These are phyloP conservation scores for Tausonia pullulans DNA, from an alignment of 1,284 basidiomycete genomes.

Conservation along the genomic window DNA sequence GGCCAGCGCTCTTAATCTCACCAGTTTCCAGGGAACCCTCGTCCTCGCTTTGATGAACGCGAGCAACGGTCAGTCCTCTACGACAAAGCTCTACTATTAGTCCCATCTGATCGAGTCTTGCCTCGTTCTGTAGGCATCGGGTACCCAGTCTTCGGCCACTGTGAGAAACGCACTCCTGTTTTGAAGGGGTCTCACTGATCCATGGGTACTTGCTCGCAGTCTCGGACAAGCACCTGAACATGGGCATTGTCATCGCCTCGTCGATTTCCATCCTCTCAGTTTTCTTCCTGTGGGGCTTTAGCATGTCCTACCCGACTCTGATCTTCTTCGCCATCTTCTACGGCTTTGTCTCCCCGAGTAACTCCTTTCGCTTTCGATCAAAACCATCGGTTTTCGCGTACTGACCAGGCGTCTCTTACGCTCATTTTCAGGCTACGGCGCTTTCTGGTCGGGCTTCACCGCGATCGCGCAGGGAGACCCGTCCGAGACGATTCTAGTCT, in stretches of 20 bases:
- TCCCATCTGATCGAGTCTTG: no score
- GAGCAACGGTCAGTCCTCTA: not conserved
- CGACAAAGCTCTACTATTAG: no score
- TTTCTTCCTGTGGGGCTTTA: constrained; percentile 4
- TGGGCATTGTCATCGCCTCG: not conserved
- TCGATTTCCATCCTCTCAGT: not conserved
- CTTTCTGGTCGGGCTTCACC: not conserved
- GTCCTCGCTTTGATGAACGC: not conserved
- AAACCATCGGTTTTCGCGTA: no score
- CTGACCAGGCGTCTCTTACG: no score
- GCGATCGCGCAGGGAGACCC: not conserved
- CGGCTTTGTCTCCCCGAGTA: not conserved
- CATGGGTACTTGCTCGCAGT: not conserved
- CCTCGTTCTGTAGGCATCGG: not conserved
- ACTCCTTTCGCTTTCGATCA: no score
- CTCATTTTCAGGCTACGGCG: not conserved
- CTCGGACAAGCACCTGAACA: not conserved
- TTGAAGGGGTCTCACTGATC: no score
- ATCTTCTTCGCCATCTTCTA: not conserved
- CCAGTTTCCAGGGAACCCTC: constrained; percentile 1
- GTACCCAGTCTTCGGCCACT: constrained; percentile 1
- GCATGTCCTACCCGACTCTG: not conserved
- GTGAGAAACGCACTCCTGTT: not conserved
- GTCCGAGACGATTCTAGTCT: constrained; percentile 3
- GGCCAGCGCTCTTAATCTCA: not conserved